Evolutionary conservation across 2,329 filamentous ascomycete species (phyloP).

Genomic region (Coleophoma cylindrospora): DNA sequence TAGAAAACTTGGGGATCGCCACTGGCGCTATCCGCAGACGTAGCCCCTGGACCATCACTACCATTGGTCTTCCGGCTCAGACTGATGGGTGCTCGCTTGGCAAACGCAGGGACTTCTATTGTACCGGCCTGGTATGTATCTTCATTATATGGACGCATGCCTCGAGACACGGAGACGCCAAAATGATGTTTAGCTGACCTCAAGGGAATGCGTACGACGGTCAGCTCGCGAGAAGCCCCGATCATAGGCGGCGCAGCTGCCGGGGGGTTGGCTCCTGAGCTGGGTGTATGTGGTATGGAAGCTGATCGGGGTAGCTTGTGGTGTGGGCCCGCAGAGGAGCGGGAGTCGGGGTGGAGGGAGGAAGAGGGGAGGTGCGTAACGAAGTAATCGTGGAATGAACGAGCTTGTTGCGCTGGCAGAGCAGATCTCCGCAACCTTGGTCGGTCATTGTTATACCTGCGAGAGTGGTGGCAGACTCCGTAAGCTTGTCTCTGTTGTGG

Average conservation of each 20-base stretch:
- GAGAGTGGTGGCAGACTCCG: no score
- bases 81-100: constrained; percentile 71
- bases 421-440: no score
- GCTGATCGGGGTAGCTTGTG: constrained; percentile 85
- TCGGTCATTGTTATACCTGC: no score
- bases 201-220: constrained; percentile 90
- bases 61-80: constrained; percentile 23
- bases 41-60: constrained; percentile 46
- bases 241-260: constrained; percentile 54
- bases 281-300: constrained; percentile 69
- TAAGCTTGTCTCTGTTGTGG: no score
- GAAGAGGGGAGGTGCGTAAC: constrained; percentile 93
- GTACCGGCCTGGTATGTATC: constrained; percentile 93
- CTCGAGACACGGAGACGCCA: constrained; percentile 72
- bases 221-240: constrained; percentile 68
- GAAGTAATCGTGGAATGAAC: constrained; percentile 87
- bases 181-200: constrained; percentile 96
- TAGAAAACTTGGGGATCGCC: constrained; percentile 97
- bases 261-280: constrained; percentile 44
- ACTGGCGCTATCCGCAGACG: constrained; percentile 67
- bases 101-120: constrained; percentile 88
- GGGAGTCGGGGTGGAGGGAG: constrained; percentile 83
- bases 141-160: constrained; percentile 85
- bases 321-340: constrained; percentile 56
- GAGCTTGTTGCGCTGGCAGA: constrained; percentile 3